Conservation (phyloP, 208 protist species). For the Angomonas ambiguus region DNA sequence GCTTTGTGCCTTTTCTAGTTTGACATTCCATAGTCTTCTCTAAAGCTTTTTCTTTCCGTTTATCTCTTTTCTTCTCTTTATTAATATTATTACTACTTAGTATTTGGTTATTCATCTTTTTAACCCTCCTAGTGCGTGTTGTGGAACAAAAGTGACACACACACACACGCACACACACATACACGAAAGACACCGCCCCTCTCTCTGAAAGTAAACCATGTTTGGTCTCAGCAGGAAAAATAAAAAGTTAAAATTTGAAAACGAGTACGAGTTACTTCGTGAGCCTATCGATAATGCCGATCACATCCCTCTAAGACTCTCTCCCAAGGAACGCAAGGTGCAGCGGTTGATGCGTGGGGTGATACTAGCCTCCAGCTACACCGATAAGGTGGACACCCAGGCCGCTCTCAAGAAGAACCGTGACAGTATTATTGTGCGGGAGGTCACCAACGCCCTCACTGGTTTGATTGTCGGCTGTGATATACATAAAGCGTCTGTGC, state of each 20-base stretch:
- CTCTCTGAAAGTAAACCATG: no score
- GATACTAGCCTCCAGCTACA: conserved; percentile 87
- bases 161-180: neutral
- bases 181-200: neutral
- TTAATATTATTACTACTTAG: neutral
- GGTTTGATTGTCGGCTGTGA: conserved; percentile 81
- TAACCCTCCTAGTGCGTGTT: neutral
- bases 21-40: neutral
- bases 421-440: conserved; percentile 60
- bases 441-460: conserved; percentile 79
- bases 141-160: neutral
- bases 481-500: conserved; percentile 43
- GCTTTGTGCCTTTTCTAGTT: neutral
- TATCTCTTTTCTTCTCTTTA: conserved; percentile 22
- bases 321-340: conserved; percentile 70
- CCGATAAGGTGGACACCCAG: conserved; percentile 85
- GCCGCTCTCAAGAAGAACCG: conserved; percentile 55
- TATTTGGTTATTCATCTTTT: neutral
- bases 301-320: conserved; percentile 86
- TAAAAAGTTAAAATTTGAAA: conserved; percentile 26
- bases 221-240: neutral
- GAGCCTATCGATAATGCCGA: conserved; percentile 76
- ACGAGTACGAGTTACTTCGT: conserved; percentile 69
- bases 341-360: conserved; percentile 86
- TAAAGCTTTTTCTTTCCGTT: conserved; percentile 3